Conservation (phyloP, 73 alveolate genomes). For the Blepharisma japonicum region DNA sequence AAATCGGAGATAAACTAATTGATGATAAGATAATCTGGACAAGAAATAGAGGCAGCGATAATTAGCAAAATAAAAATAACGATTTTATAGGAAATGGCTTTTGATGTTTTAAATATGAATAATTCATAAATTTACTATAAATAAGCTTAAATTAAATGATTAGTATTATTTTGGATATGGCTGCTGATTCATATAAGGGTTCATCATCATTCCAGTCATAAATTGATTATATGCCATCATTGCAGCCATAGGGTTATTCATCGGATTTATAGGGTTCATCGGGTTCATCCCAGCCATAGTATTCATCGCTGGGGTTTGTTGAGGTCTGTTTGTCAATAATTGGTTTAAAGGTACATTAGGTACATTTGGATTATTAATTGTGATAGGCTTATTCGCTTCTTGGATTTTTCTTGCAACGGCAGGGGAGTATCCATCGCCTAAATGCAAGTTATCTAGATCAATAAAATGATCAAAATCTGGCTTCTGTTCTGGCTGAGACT, state of each 20-base stretch:
- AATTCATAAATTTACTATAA: too few species aligned
- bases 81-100: too few species aligned
- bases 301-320: neutral
- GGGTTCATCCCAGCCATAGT: conserved; percentile 12
- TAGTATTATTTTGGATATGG: neutral
- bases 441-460: conserved; percentile 16
- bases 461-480: neutral
- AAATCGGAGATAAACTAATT: too few species aligned
- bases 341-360: conserved; percentile 5
- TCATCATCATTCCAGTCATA: conserved; percentile 31
- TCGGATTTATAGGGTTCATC: neutral
- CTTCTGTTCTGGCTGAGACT: neutral
- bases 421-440: conserved; percentile 13
- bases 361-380: conserved; percentile 18
- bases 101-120: too few species aligned
- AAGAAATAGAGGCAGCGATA: too few species aligned
- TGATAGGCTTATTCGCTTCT: conserved; percentile 26
- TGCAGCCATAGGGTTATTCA: neutral
- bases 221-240: neutral
- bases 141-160: too few species aligned
- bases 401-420: neutral
- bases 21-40: too few species aligned
- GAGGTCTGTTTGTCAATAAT: conserved; percentile 11
- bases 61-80: too few species aligned
- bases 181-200: neutral